Conservation (phyloP, 768 basidiomycete genomes). For the Russula ochroleuca region DNA sequence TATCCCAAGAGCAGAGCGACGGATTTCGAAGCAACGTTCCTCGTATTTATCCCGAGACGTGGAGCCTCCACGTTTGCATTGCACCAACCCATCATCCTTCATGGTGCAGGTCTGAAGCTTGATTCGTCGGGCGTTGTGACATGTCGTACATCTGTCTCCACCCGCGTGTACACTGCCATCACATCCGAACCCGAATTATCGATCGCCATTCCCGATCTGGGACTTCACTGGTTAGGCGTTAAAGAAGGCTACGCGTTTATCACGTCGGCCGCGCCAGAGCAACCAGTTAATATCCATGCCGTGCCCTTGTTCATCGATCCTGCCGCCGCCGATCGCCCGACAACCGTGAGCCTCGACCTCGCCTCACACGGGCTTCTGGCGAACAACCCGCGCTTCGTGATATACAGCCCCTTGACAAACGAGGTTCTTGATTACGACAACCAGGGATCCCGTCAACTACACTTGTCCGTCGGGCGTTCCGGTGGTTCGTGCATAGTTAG, state of each 20-base stretch:
- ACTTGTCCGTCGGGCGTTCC: conserved; percentile 30
- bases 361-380: conserved; percentile 11
- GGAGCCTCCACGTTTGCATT: conserved; percentile 21
- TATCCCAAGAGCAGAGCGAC: conserved; percentile 15
- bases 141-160: conserved; percentile 14
- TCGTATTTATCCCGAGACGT: conserved; percentile 23
- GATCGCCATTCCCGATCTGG: conserved; percentile 20
- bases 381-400: conserved; percentile 8
- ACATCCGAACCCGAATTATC: conserved; percentile 16
- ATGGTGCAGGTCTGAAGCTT: conserved; percentile 23
- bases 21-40: conserved; percentile 21
- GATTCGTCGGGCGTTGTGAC: conserved; percentile 14
- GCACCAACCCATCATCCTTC: conserved; percentile 27
- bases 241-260: conserved; percentile 23
- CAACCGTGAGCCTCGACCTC: conserved; percentile 17
- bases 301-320: conserved; percentile 20
- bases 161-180: conserved; percentile 23
- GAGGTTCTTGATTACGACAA: conserved; percentile 12
- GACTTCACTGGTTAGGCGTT: conserved; percentile 26
- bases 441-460: conserved; percentile 25
- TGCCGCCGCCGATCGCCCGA: conserved; percentile 3
- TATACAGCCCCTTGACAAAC: conserved; percentile 8
- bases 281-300: conserved; percentile 16
- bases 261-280: conserved; percentile 16
- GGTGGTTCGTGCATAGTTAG: conserved; percentile 35